A percentile compares a stretch with the other conserved stretches of the same genome.
Conservation (phyloP, 2,329 filamentous ascomycete genomes). For the Byssochlamys sp. region DNA sequence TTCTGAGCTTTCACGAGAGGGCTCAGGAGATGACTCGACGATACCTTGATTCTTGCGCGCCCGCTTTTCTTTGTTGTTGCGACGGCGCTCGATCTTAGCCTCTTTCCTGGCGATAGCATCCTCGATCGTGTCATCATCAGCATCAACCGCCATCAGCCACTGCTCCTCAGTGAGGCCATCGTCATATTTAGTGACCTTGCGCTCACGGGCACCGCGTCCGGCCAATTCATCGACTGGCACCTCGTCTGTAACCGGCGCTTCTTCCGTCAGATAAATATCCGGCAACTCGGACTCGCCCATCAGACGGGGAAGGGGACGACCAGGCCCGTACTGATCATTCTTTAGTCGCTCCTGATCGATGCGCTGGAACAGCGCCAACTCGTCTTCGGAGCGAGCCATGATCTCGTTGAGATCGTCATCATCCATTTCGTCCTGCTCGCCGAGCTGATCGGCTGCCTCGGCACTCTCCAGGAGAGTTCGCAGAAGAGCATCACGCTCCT, state of each 20-base stretch:
- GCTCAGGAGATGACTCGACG: slow-evolving; percentile 61
- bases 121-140: slow-evolving; percentile 88
- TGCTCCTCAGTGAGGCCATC: slow-evolving; percentile 97
- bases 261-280: slow-evolving; percentile 85
- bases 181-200: slow-evolving; percentile 88
- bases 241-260: slow-evolving; percentile 69
- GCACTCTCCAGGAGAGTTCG: slow-evolving; percentile 81
- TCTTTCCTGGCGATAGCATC: slow-evolving; percentile 85
- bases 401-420: slow-evolving; percentile 95
- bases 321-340: slow-evolving; percentile 62
- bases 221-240: slow-evolving; percentile 55
- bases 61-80: slow-evolving; percentile 63
- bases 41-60: slow-evolving; percentile 32
- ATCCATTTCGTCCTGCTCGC: slow-evolving; percentile 94
- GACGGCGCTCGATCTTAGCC: slow-evolving; percentile 70
- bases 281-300: slow-evolving; percentile 82
- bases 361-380: slow-evolving; percentile 67
- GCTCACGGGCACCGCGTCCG: slow-evolving; percentile 87
- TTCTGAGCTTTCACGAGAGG: slow-evolving; percentile 75
- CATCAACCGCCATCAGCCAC: slow-evolving; percentile 95
- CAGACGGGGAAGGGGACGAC: slow-evolving; percentile 62
- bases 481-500: slow-evolving; percentile 93
- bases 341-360: slow-evolving; percentile 67
- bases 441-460: slow-evolving; percentile 57
- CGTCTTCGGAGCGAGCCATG: slow-evolving; percentile 74